Percentiles rank a stretch among this genome's conserved stretches.
Conservation (phyloP, 2,329 filamentous ascomycete species). For the Alternaria arbusti region DNA sequence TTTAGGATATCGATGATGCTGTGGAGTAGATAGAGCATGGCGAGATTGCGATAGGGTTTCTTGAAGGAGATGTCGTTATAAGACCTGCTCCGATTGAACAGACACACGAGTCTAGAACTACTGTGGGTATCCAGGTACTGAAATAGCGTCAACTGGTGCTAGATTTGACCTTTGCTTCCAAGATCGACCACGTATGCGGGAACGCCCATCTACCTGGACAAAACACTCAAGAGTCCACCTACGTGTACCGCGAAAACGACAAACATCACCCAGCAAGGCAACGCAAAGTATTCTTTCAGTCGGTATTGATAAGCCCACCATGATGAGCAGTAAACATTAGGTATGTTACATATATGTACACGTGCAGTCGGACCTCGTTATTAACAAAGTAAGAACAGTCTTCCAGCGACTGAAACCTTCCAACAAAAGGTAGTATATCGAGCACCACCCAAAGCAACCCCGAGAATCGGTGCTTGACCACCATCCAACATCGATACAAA, state of each 20-base stretch:
- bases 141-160: too few species aligned
- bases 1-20: background rate
- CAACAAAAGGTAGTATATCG: constrained; percentile 20
- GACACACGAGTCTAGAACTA: too few species aligned
- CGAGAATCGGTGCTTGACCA: background rate
- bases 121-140: too few species aligned
- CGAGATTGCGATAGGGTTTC: background rate
- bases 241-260: too few species aligned
- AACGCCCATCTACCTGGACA: too few species aligned
- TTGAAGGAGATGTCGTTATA: background rate
- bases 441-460: background rate
- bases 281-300: background rate
- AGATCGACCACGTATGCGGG: background rate
- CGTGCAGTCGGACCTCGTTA: constrained; percentile 29
- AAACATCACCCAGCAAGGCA: background rate
- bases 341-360: constrained; percentile 21
- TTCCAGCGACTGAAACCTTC: constrained; percentile 13
- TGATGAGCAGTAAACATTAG: constrained; percentile 21
- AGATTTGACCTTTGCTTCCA: background rate
- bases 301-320: constrained; percentile 1
- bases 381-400: constrained; percentile 10
- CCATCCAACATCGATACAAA: constrained; percentile 10
- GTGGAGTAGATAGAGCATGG: background rate
- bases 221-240: too few species aligned
- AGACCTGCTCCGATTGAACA: too few species aligned